These are phyloP conservation scores for Boehmeria nivea DNA, from an alignment of 306 rosid species.

Conservation along the genomic window DNA sequence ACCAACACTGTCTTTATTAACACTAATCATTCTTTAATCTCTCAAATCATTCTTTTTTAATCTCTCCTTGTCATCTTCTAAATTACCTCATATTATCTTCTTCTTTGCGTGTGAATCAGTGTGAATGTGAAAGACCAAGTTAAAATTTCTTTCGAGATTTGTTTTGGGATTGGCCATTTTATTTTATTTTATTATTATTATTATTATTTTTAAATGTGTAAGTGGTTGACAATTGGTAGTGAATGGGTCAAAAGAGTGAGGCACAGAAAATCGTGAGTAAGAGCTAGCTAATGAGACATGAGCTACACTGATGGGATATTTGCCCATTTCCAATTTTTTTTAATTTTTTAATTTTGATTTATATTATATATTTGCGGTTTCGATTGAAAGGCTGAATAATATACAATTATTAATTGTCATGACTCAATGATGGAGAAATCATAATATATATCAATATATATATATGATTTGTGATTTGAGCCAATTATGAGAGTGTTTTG, in stretches of 20 bases:
- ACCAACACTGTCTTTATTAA: neutral
- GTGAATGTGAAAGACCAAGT: too few species aligned
- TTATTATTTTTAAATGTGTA: neutral
- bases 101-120: too few species aligned
- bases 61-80: neutral
- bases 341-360: neutral
- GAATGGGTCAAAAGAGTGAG: conserved; percentile 5
- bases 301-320: neutral
- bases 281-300: neutral
- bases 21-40: conserved; percentile 4
- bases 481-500: conserved; percentile 4
- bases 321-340: too few species aligned
- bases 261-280: neutral
- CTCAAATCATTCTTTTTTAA: neutral
- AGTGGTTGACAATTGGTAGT: conserved; percentile 7
- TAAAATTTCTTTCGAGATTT: too few species aligned
- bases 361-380: neutral
- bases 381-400: neutral
- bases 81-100: too few species aligned
- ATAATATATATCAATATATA: too few species aligned
- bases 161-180: neutral
- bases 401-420: neutral
- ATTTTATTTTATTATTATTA: neutral
- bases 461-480: neutral
- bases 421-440: conserved; percentile 17